Evolutionary conservation across 306 rosid species (phyloP).

Genomic region (Quercus cerris): DNA sequence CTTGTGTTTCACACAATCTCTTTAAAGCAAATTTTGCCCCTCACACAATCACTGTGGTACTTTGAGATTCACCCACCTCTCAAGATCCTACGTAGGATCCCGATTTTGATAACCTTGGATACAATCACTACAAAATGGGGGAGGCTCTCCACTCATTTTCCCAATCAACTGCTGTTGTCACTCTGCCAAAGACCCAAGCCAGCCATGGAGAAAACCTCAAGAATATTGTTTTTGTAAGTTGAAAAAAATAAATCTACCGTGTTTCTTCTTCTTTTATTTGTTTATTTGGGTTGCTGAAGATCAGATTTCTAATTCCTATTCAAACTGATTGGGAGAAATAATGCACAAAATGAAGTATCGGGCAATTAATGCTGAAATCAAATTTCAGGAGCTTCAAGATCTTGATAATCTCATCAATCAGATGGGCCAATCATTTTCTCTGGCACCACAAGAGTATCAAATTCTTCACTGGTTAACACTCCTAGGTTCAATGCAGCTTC

Average conservation of each 20-base stretch:
- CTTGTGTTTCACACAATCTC: too few relatives aligned
- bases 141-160: conserved; percentile 27
- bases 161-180: not conserved
- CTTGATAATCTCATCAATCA: conserved; percentile 39
- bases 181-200: not conserved
- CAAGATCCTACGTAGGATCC: too few relatives aligned
- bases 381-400: conserved; percentile 2
- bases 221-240: conserved; percentile 23
- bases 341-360: not conserved
- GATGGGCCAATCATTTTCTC: conserved; percentile 98
- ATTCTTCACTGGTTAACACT: conserved; percentile 75
- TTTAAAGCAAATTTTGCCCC: too few relatives aligned
- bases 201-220: conserved; percentile 23
- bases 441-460: conserved; percentile 88
- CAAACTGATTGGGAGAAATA: not conserved
- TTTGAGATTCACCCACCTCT: too few relatives aligned
- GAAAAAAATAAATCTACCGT: not conserved
- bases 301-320: not conserved
- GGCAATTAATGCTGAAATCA: conserved; percentile 3
- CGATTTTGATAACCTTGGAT: not conserved
- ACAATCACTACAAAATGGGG: conserved; percentile 28
- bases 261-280: not conserved
- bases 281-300: too few relatives aligned
- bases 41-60: too few relatives aligned
- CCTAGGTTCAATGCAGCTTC: conserved; percentile 95